Conservation (phyloP, 768 basidiomycete genomes). For the Pleurotus tuber-regium region DNA sequence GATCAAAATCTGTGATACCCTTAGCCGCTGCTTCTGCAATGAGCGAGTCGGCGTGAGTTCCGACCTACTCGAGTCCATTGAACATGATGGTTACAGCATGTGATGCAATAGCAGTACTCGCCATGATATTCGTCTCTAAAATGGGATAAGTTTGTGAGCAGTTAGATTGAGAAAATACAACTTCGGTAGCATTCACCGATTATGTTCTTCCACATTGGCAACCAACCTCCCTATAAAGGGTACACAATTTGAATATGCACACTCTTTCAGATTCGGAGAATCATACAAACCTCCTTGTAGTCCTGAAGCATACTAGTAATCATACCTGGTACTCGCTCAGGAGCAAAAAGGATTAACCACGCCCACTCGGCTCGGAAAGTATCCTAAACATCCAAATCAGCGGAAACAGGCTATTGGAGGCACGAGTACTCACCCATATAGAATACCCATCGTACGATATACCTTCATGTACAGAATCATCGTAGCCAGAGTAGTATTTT, state of each 20-base stretch:
- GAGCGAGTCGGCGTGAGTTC: constrained; percentile 77
- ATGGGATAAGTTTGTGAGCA: background rate
- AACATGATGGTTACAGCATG: background rate
- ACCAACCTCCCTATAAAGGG: constrained; percentile 75
- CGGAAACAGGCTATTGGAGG: background rate
- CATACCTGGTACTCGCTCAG: constrained; percentile 76
- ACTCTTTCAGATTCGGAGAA: too few species aligned
- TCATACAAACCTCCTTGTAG: constrained; percentile 52
- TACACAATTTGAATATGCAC: background rate
- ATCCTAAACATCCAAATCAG: constrained; percentile 44
- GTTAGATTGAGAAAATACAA: too few species aligned
- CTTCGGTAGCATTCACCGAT: constrained; percentile 50
- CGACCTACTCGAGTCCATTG: constrained; percentile 44
- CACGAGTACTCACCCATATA: constrained; percentile 54
- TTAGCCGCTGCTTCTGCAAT: constrained; percentile 71
- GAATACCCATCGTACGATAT: constrained; percentile 81
- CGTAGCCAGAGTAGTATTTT: constrained; percentile 70
- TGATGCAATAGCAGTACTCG: constrained; percentile 17
- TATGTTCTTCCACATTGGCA: constrained; percentile 91
- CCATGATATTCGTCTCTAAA: constrained; percentile 82
- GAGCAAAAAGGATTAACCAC: constrained; percentile 73
- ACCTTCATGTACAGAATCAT: constrained; percentile 59
- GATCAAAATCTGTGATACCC: constrained; percentile 61
- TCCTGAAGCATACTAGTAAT: constrained; percentile 80
- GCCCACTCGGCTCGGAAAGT: constrained; percentile 79